phyloP scores from a whole-genome alignment of 495 filamentous ascomycete genomes.

The Penicillium argentinense region DNA sequence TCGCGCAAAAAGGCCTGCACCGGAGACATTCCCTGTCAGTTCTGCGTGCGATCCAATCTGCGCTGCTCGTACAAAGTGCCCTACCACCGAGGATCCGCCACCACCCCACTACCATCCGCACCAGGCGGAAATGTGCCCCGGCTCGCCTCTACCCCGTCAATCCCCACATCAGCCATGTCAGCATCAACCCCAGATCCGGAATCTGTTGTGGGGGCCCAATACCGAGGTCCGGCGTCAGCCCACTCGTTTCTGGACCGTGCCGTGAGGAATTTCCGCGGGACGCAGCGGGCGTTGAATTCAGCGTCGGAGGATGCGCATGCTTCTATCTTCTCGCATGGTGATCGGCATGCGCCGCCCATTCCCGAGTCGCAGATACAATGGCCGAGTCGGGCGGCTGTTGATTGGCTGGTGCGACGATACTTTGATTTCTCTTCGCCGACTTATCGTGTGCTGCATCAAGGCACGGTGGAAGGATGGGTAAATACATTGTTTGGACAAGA shows the following conservation, averaged over 20 bases:
- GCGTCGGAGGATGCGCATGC: slow-evolving; percentile 3
- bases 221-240: slow-evolving; percentile 27
- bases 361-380: slow-evolving; percentile 17
- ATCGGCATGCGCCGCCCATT: slow-evolving; percentile 19
- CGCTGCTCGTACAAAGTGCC: slow-evolving; percentile 25
- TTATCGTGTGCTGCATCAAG: slow-evolving; percentile 29
- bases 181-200: slow-evolving; percentile 1
- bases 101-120: slow-evolving; percentile 19
- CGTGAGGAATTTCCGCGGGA: slow-evolving; percentile 13
- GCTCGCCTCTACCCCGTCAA: not conserved
- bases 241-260: slow-evolving; percentile 29
- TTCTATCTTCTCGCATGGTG: slow-evolving; percentile 27
- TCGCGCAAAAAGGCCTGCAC: slow-evolving; percentile 30
- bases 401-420: slow-evolving; percentile 25
- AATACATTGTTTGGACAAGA: slow-evolving; percentile 10
- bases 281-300: not conserved
- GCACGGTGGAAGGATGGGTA: slow-evolving; percentile 18
- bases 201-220: slow-evolving; percentile 18
- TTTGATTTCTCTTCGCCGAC: slow-evolving; percentile 36
- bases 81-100: slow-evolving; percentile 24
- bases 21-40: slow-evolving; percentile 25
- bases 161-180: not conserved
- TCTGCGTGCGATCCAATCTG: slow-evolving; percentile 16
- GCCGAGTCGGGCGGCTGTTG: slow-evolving; percentile 16
- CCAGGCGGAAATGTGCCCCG: not conserved